phyloP scores from a whole-genome alignment of 2,329 filamentous ascomycete genomes.

The Alternaria infectoria region DNA sequence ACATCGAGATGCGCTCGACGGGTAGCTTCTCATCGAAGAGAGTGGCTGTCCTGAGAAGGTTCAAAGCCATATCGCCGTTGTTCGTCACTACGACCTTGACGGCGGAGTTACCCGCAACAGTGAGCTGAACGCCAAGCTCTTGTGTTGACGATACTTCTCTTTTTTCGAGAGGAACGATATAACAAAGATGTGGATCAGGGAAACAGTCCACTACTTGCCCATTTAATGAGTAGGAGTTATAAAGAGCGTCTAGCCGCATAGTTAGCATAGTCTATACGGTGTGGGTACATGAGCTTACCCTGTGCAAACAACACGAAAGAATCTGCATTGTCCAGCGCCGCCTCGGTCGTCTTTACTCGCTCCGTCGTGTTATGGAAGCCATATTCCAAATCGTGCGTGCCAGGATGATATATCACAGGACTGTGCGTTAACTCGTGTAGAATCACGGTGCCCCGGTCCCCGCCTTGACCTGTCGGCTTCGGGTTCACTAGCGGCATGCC shows the following conservation, averaged over 20 bases:
- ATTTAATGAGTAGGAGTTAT: background rate
- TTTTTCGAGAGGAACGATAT: background rate
- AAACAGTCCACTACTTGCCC: background rate
- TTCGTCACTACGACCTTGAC: slow-evolving; percentile 63
- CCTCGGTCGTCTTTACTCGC: background rate
- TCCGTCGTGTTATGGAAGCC: background rate
- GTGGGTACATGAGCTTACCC: background rate
- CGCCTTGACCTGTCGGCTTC: too few relatives aligned
- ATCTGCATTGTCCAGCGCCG: background rate
- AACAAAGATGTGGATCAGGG: background rate
- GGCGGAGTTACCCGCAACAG: slow-evolving; percentile 59
- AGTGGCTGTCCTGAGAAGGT: slow-evolving; percentile 61
- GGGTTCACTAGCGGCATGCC: background rate
- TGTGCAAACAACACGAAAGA: background rate
- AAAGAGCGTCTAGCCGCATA: background rate
- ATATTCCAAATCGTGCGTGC: background rate
- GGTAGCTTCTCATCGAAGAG: slow-evolving; percentile 58
- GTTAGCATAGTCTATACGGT: background rate
- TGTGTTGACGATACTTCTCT: background rate
- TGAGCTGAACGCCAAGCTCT: slow-evolving; percentile 47
- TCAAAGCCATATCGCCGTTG: slow-evolving; percentile 57
- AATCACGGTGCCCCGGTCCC: background rate
- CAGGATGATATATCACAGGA: background rate
- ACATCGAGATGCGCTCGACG: slow-evolving; percentile 62
- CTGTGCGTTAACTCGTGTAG: background rate